These are phyloP conservation scores for Punica granatum DNA, from an alignment of 345 rosid genomes.

Conservation along the genomic window DNA sequence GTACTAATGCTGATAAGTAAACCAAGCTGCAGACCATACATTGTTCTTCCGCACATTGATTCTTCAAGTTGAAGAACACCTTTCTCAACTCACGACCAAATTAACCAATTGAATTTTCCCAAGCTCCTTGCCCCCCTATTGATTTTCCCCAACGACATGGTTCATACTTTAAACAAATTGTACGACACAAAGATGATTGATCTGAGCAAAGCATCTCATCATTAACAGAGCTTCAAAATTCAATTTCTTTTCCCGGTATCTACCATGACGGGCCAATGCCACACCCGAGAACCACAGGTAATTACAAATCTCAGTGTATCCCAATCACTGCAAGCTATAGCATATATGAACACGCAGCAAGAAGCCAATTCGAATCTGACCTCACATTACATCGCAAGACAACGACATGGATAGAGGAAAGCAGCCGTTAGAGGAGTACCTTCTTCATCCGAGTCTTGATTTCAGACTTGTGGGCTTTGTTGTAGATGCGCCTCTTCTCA, in stretches of 20 bases:
- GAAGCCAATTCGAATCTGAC: no score
- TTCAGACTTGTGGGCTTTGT: constrained; percentile 89
- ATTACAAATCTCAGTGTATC: neutral
- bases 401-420: neutral
- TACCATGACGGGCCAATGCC: neutral
- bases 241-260: neutral
- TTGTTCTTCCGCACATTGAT: no score
- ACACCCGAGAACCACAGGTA: neutral
- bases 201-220: neutral
- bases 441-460: constrained; percentile 85
- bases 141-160: no score
- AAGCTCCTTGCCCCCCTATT: no score
- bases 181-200: neutral
- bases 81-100: neutral
- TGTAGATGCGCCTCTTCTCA: constrained; percentile 71
- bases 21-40: no score
- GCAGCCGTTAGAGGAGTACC: constrained; percentile 27
- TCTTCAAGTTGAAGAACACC: no score
- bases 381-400: neutral
- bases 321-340: neutral
- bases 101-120: no score
- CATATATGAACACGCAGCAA: neutral
- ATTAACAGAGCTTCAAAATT: neutral
- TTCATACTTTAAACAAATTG: neutral
- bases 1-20: no score